Conservation (phyloP, 202 grass and related monocot genomes). For the Eragrostis tef region DNA sequence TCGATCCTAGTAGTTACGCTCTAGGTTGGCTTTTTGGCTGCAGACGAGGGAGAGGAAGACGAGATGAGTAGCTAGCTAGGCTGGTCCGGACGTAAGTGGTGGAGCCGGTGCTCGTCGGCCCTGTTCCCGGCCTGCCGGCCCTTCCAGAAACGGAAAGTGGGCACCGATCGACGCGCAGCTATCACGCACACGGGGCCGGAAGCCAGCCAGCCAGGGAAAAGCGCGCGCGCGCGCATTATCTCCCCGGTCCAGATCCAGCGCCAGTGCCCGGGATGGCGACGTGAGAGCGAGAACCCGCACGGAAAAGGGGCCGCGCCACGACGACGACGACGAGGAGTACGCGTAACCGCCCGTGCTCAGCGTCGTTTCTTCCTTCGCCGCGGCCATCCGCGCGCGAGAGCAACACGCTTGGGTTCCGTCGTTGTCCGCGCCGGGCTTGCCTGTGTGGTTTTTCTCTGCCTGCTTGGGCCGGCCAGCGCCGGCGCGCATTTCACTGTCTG, state of each 20-base stretch:
- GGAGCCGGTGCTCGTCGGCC: slow-evolving; percentile 2
- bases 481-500: background rate
- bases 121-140: slow-evolving; percentile 38
- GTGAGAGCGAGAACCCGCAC: slow-evolving; percentile 18
- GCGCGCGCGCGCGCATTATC: background rate
- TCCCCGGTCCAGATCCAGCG: slow-evolving; percentile 38
- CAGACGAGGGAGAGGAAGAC: background rate
- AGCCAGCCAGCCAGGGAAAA: background rate
- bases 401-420: too few species aligned
- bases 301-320: background rate
- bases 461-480: too few species aligned
- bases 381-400: too few species aligned
- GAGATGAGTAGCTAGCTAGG: too few species aligned
- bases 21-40: background rate
- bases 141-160: slow-evolving; percentile 61
- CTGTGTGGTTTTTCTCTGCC: too few species aligned
- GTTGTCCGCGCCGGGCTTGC: too few species aligned
- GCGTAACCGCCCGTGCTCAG: too few species aligned
- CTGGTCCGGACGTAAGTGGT: background rate
- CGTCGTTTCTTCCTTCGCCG: too few species aligned
- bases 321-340: too few species aligned
- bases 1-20: background rate
- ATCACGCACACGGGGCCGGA: background rate
- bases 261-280: slow-evolving; percentile 45
- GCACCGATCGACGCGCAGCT: slow-evolving; percentile 32